Conservation (phyloP, 768 basidiomycete species). For the Calocybe indica region DNA sequence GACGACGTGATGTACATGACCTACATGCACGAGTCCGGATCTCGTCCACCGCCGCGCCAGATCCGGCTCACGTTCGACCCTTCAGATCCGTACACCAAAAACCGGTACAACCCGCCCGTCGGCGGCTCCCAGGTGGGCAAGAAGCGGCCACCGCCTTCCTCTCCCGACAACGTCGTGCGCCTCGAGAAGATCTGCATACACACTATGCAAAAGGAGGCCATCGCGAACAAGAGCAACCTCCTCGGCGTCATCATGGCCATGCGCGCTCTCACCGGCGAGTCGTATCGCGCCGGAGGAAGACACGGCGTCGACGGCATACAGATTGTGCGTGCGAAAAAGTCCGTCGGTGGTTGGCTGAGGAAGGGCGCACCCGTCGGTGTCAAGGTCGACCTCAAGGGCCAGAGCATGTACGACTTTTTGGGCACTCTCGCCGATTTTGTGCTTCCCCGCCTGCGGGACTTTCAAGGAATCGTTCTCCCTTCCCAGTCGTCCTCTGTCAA, state of each 20-base stretch:
- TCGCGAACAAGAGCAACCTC: conserved; percentile 63
- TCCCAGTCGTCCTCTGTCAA: conserved; percentile 61
- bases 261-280: conserved; percentile 83
- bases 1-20: conserved; percentile 95
- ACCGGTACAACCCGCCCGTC: conserved; percentile 69
- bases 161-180: conserved; percentile 60
- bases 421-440: conserved; percentile 88
- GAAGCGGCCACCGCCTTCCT: conserved; percentile 61
- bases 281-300: conserved; percentile 63
- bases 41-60: conserved; percentile 45
- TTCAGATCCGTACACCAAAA: conserved; percentile 74
- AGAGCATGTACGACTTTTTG: conserved; percentile 94
- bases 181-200: conserved; percentile 86
- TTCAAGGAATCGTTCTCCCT: conserved; percentile 78
- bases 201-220: conserved; percentile 78
- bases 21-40: conserved; percentile 69
- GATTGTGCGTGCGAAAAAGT: conserved; percentile 64
- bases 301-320: conserved; percentile 72
- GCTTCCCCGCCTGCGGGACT: conserved; percentile 89
- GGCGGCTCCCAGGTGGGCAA: conserved; percentile 67
- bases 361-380: conserved; percentile 78
- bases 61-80: conserved; percentile 72
- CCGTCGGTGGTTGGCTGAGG: conserved; percentile 78
- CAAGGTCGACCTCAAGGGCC: conserved; percentile 87
- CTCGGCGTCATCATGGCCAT: conserved; percentile 85